Base-by-base conservation (phyloP, 106 monocot species). In the Allium cepa region DNA sequence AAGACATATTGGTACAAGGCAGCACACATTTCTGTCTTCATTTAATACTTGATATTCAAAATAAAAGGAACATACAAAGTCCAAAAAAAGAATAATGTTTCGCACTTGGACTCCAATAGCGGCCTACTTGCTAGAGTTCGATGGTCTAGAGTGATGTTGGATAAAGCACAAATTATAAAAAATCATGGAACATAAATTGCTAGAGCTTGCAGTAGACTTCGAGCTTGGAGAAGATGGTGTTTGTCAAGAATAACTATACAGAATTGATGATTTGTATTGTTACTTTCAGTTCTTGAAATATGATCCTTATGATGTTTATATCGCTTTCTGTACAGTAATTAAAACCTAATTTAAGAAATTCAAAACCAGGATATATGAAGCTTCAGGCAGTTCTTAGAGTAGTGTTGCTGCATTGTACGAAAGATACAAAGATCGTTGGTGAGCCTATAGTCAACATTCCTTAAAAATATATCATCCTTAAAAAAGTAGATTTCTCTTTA, bases 131-230 rank as follows among this genome's bases (percentile, higher is more conserved):
- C 95, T 47, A 88, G 83, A 66, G 95, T 95, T 11, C 65, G 95
- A 17, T 95, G 95, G 95, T 95, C 85, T 72, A 78, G 95, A 58
- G 88, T 95, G 70, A 76, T 95, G 45, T 74, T 95, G 52, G 95
- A 95, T 80, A 90, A 95, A 85, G 95, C 95, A 71, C 95, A 95
- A 64, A 85, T 80, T 11, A 95, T 95, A 69, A 95, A 95, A 69
- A 91, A 91, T 78, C 73, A 83, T 58, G 78, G 91, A 78, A 95
- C 95, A 70, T 85, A 94, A 72, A 88, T 88, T 28, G 91, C 95
- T 69, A 88, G 79, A 79, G 95, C 91, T 60, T 95, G 95, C 27
- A 88, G 82, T 66, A 85, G 88, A 27, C 77, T 95, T 76, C 74
- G 95, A 60, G 95, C 95, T 49, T 88, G 88, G 77, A 80, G 88